Evolutionary conservation across 2,329 filamentous ascomycete species (phyloP), one percentile per base, ranked within the genome.

Genomic region (Reticulascus tulasneorum): DNA sequence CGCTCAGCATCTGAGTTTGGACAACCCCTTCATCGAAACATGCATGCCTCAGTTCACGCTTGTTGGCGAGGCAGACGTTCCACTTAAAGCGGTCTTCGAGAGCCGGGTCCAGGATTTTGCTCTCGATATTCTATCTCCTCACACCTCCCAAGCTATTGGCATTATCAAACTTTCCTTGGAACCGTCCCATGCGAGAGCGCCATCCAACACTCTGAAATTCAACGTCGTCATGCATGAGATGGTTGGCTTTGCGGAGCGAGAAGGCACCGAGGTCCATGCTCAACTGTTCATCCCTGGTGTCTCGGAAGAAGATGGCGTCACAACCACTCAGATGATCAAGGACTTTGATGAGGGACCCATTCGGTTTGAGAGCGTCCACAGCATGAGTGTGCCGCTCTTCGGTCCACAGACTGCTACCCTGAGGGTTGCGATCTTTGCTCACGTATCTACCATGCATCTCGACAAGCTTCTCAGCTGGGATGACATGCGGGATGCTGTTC

Each of bases 401-500:
- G 85, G 83, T 29, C 78, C 88, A 1, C 77, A 76, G 16, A 82
- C 84, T 29, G 81, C 88, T 1, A 84, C 80, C 17, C 64, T 98
- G 35, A 79, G 93, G 36, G 85, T 95, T 8, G 88, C 89, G 31
- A 85, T 98, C 42, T 97, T 95, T 57, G 90, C 93, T 13, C 84
- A 84, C 54, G 87, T 95, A 23, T 93, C 88, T 2, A 69, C 82
- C 0, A 96, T 96, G 82, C 93, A 98, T 63, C 75, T 98, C 16
- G 93, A 98, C 60, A 97, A 95, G 66, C 73, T 98, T 33, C 77
- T 96, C 10, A 98, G 93, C 64, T 98, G 93, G 93, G 93, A 98
- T 56, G 93, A 97, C 52, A 96, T 98, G 82, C 82, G 91, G 40
- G 91, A 98, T 59, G 75, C 77, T 13, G 70, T 81, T 32, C 73